Evolutionary conservation across 257 asterid species (phyloP), one percentile per base, ranked within the genome.

Genomic region (Cynanchum wilfordii): DNA sequence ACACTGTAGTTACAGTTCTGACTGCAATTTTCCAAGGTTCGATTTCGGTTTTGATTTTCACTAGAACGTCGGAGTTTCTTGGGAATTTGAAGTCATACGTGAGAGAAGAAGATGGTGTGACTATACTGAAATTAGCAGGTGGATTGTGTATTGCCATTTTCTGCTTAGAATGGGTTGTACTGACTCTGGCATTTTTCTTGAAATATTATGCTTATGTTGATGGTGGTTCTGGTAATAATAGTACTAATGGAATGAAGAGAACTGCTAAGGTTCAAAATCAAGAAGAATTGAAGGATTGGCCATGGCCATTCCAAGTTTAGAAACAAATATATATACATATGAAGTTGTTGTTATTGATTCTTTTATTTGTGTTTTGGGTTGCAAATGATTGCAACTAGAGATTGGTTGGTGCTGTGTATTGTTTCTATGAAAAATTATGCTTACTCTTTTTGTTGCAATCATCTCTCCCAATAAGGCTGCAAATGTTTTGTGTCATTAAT

Each of bases 11-110:
- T 12, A 89, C 97, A 0, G 98, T 91, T 15, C 87, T 91, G 17
- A 91, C 97, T 2, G 97, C 98, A 27, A 89, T 93, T 64, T 91
- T 93, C 69, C 97, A 93, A 75, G 98, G 98, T 20, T 88, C 97
- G 19, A 94, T 87, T 0, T 91, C 96, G 0, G 91, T 91, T 29
- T 92, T 93, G 64, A 91, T 93, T 29, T 93, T 87, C 83, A 89
- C 96, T 7, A 84, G 90, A 10, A 90, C 96, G 0, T 42, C 84
- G 2, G 96, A 93, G 44, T 93, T 93, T 80, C 86, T 93, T 0
- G 86, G 90, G 64, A 90, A 82, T 49, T 79, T 93, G 76, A 88
- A 86, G 15, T 89, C 96, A 5, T 93, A 93, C 76, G 98, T 93
- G 10, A 86, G 96, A 52, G 97, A 88, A 71, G 97, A 88, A 3